Conservation (phyloP, 2,329 filamentous ascomycete genomes). For the Alternaria burnsii region DNA sequence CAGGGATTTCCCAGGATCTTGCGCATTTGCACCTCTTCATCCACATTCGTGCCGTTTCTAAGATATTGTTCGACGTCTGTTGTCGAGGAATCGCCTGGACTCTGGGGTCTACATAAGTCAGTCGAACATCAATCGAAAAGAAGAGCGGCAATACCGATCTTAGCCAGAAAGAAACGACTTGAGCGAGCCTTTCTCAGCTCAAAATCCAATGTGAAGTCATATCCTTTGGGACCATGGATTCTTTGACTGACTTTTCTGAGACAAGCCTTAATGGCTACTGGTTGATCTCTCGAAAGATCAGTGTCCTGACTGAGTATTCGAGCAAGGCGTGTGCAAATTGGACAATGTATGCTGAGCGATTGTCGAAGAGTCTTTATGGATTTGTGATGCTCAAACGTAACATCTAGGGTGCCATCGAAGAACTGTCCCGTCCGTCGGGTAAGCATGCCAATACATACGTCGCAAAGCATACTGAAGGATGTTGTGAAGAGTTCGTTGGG, state of each 20-base stretch:
- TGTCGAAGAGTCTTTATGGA: conserved; percentile 1
- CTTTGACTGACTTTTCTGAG: background rate
- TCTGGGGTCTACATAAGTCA: background rate
- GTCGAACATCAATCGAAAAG: background rate
- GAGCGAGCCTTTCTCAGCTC: background rate
- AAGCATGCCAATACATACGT: conserved; percentile 20
- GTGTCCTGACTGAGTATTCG: conserved; percentile 1
- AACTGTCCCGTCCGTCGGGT: conserved; percentile 7
- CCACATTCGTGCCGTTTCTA: conserved; percentile 19
- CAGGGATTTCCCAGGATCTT: conserved; percentile 1
- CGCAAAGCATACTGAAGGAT: conserved; percentile 17
- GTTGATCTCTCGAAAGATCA: conserved; percentile 2
- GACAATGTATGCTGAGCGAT: conserved; percentile 15
- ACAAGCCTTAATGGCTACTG: background rate
- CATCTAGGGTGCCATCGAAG: conserved; percentile 1
- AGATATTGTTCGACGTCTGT: conserved; percentile 5
- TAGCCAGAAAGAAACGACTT: conserved; percentile 1
- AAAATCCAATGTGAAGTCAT: background rate
- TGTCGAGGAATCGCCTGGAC: background rate
- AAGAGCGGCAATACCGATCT: background rate
- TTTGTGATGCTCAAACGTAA: conserved; percentile 20
- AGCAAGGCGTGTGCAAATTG: conserved; percentile 18
- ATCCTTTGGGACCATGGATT: background rate
- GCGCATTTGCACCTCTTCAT: conserved; percentile 21
- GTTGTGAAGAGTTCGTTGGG: background rate